These are phyloP conservation scores for Pistacia integerrima DNA, from an alignment of 345 rosid genomes.

Conservation along the genomic window DNA sequence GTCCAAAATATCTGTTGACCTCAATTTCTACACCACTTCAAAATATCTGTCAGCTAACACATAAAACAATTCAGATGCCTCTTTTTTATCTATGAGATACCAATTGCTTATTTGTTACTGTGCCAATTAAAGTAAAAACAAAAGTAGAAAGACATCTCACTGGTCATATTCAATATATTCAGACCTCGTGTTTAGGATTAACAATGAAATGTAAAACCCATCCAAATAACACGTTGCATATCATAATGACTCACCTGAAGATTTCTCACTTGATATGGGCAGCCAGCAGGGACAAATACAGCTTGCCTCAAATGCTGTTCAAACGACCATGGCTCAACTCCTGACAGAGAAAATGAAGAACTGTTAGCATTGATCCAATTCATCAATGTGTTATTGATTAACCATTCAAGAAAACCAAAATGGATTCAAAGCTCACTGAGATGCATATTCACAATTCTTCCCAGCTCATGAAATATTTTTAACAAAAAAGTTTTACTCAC, in stretches of 20 bases:
- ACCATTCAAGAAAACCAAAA: no score
- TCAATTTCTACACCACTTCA: neutral
- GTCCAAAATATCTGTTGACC: neutral
- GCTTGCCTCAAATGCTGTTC: conserved; percentile 84
- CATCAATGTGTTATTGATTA: neutral
- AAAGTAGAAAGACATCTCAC: neutral
- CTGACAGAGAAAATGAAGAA: conserved; percentile 37
- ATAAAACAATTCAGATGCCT: neutral
- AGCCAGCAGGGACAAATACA: conserved; percentile 91
- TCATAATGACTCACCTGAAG: conserved; percentile 55
- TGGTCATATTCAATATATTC: neutral
- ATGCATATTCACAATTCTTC: neutral
- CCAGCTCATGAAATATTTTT: neutral
- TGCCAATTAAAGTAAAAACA: neutral
- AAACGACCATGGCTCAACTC: conserved; percentile 94
- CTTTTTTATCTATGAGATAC: neutral
- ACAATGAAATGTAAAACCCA: neutral
- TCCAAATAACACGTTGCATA: neutral
- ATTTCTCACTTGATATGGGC: conserved; percentile 85
- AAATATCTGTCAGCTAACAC: neutral
- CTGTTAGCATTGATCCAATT: neutral
- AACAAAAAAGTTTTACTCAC: conserved; percentile 41
- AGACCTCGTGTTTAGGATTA: neutral
- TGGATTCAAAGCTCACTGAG: no score
- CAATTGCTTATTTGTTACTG: neutral